These are phyloP conservation scores for Canavalia gladiata DNA, from an alignment of 306 rosid genomes.

Conservation along the genomic window DNA sequence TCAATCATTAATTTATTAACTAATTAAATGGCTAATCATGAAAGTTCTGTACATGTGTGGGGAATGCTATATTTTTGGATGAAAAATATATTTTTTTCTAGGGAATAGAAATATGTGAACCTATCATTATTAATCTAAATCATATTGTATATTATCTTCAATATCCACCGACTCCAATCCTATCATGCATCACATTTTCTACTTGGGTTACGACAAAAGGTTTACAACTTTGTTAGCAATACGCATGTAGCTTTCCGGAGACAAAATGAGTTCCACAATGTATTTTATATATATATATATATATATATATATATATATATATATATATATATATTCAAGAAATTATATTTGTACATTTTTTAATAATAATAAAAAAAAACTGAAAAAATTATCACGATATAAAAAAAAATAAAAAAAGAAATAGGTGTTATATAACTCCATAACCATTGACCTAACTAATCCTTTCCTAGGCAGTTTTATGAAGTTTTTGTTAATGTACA, in stretches of 20 bases:
- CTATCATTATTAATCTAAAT: background rate
- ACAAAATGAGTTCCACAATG: background rate
- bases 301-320: too few species aligned
- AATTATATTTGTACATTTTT: too few species aligned
- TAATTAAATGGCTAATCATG: background rate
- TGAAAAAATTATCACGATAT: too few species aligned
- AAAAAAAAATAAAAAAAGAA: too few species aligned
- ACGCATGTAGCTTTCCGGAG: background rate
- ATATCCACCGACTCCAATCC: slow-evolving; percentile 26
- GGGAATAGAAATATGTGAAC: background rate
- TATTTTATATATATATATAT: too few species aligned
- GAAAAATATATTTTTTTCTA: background rate
- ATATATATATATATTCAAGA: too few species aligned
- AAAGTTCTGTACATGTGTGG: slow-evolving; percentile 42
- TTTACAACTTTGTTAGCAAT: background rate
- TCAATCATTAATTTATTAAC: background rate
- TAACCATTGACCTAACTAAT: too few species aligned
- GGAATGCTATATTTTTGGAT: background rate
- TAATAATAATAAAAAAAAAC: too few species aligned
- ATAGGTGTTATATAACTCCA: too few species aligned
- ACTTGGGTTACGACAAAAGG: slow-evolving; percentile 6
- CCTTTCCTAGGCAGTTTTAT: too few species aligned
- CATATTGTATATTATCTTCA: slow-evolving; percentile 32
- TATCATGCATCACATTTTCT: slow-evolving; percentile 17
- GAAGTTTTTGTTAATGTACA: too few species aligned